Conservation (phyloP, 371 early-diverging fungal genomes). For the Coemansia sp. region DNA sequence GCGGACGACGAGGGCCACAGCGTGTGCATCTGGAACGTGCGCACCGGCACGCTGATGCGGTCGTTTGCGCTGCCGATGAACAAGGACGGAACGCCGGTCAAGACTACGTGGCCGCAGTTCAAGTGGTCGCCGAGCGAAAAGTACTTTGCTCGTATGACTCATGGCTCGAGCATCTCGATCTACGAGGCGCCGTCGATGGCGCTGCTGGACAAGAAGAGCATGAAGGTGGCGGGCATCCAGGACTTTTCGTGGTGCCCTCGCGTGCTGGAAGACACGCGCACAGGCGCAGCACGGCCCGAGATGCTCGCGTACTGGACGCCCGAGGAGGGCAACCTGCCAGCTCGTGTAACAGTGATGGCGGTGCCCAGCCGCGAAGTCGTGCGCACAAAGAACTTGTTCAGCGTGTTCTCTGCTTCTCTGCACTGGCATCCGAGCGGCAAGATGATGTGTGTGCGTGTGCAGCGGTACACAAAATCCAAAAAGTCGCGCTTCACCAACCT, state of each 20-base stretch:
- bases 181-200: slow-evolving; percentile 93
- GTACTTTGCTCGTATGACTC: slow-evolving; percentile 87
- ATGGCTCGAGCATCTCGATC: slow-evolving; percentile 76
- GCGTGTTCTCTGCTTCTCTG: slow-evolving; percentile 82
- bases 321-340: slow-evolving; percentile 92
- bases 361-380: slow-evolving; percentile 81
- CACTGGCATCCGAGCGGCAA: slow-evolving; percentile 92
- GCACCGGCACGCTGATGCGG: slow-evolving; percentile 80
- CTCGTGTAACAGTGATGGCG: slow-evolving; percentile 85
- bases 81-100: slow-evolving; percentile 50
- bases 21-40: slow-evolving; percentile 87
- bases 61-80: slow-evolving; percentile 67
- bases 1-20: slow-evolving; percentile 75
- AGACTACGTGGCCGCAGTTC: slow-evolving; percentile 91
- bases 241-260: slow-evolving; percentile 91
- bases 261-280: slow-evolving; percentile 26
- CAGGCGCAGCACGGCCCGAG: slow-evolving; percentile 58
- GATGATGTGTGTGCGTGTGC: slow-evolving; percentile 88
- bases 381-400: slow-evolving; percentile 96
- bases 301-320: slow-evolving; percentile 94
- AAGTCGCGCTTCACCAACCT: slow-evolving; percentile 85
- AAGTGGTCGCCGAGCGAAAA: slow-evolving; percentile 94
- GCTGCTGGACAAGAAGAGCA: slow-evolving; percentile 88
- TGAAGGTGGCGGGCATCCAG: slow-evolving; percentile 84
- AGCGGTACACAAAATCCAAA: slow-evolving; percentile 89